Base-by-base conservation (phyloP, 139 green algal species). In the Coelastrella sp. region DNA sequence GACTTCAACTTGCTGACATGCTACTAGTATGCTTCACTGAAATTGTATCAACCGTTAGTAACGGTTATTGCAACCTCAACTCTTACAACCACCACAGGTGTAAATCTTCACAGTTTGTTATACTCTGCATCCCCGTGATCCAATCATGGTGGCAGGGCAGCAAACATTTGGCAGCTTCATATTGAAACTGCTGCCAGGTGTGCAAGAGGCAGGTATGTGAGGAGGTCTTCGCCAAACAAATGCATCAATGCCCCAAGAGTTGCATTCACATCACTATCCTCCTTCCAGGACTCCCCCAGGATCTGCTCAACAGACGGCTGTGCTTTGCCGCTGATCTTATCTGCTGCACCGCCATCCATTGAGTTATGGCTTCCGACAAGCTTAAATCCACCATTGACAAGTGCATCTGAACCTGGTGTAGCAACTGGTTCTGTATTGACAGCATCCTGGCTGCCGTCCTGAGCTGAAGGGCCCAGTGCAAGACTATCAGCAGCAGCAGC, bases 221-320 rank as follows among this genome's bases (percentile, higher is more conserved):
- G 57, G 53, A 92, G 73, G 41, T 81, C 79, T 21, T 89, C 85
- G 21, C 89, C 89, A 57, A 93, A 85, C 83, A 93, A 25, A 38
- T 86, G 71, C 41, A 34, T 23, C 41, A 91, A 64, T 19, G 88
- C 88, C 32, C 69, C 80, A 21, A 90, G 30, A 40, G 85, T 76
- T 9, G 84, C 83, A 40, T 83, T 84, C 13, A 88, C 45, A 40
- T 91, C 86, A 0, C 71, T 77, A 21, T 90, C 88, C 23, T 91
- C 89, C 51, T 81, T 83, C 89, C 89, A 93, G 19, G 82, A 81
- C 15, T 87, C 76, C 1, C 79, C 85, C 40, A 93, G 76, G 4
- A 89, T 64, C 45, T 85, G 57, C 5, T 51, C 85, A 17, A 64
- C n/a, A 57, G 53, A 57, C 62, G 11, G 50, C 38, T 21, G 8